Evolutionary conservation across 2,329 filamentous ascomycete species (phyloP).

Genomic region (Nigrospora sphaerica): DNA sequence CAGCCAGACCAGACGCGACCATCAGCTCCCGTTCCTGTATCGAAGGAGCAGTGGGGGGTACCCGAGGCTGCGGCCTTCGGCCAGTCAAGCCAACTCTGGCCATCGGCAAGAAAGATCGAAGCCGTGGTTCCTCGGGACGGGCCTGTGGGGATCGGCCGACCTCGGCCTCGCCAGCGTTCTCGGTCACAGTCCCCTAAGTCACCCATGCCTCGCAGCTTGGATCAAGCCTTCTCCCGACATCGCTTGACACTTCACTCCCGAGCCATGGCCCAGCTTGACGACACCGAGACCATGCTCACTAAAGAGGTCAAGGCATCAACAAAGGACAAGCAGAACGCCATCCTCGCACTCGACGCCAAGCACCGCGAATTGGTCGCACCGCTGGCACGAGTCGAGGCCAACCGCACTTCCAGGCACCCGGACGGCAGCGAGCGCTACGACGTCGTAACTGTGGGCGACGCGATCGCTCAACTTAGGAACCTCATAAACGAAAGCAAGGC

Average conservation of each 20-base stretch:
- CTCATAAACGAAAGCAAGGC: conserved; percentile 1
- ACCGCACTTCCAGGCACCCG: conserved; percentile 9
- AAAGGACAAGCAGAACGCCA: conserved; percentile 8
- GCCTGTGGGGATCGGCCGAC: neutral
- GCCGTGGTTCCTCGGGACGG: neutral
- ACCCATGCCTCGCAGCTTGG: conserved; percentile 10
- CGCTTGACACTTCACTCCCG: conserved; percentile 17
- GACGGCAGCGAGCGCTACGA: conserved; percentile 8
- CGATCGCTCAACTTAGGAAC: conserved; percentile 3
- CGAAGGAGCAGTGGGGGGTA: too few relatives aligned
- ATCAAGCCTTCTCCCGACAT: conserved; percentile 14
- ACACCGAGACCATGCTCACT: conserved; percentile 8
- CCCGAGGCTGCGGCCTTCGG: too few relatives aligned
- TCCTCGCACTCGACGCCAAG: conserved; percentile 6
- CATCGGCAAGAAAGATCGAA: too few relatives aligned
- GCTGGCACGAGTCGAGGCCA: conserved; percentile 11
- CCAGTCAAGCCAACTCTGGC: too few relatives aligned
- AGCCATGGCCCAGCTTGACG: conserved; percentile 10
- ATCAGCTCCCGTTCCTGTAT: too few relatives aligned
- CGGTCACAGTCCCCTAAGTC: conserved; percentile 8
- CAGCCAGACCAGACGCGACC: too few relatives aligned
- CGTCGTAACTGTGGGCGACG: conserved; percentile 1
- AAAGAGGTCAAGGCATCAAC: conserved; percentile 8
- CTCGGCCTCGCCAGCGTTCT: conserved; percentile 5
- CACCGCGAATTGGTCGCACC: conserved; percentile 9